phyloP scores from a whole-genome alignment of 306 rosid species.

The Canavalia gladiata region DNA sequence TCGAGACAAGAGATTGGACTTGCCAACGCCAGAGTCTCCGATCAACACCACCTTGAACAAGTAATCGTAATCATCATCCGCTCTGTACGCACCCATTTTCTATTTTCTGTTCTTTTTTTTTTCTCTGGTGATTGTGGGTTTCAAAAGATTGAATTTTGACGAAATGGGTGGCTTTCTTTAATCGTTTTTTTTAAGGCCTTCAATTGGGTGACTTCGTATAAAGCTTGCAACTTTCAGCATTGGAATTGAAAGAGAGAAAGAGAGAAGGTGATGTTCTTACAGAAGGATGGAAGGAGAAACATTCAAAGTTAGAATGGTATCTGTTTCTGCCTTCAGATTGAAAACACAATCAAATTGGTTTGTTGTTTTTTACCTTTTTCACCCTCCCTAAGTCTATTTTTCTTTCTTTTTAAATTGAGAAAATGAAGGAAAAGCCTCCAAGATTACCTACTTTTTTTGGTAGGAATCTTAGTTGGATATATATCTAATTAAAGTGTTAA shows the following conservation, averaged over 20 bases:
- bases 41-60: slow-evolving; percentile 85
- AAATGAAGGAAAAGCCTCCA: slow-evolving; percentile 21
- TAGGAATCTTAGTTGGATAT: too few relatives aligned
- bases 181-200: neutral
- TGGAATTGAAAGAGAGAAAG: slow-evolving; percentile 11
- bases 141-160: slow-evolving; percentile 27
- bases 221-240: slow-evolving; percentile 47
- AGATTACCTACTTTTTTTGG: neutral
- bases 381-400: neutral
- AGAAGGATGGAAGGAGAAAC: slow-evolving; percentile 53
- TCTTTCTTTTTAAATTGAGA: neutral
- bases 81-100: slow-evolving; percentile 78
- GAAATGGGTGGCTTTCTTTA: slow-evolving; percentile 23
- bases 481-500: too few relatives aligned
- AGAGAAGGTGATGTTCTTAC: slow-evolving; percentile 12
- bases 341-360: neutral
- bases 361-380: slow-evolving; percentile 30
- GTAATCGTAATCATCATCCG: slow-evolving; percentile 84
- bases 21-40: slow-evolving; percentile 92
- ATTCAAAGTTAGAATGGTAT: slow-evolving; percentile 53
- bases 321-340: neutral
- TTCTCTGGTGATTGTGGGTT: neutral
- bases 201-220: slow-evolving; percentile 3
- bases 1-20: slow-evolving; percentile 82
- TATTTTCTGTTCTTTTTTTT: neutral